Percentiles rank a stretch among this genome's conserved stretches.
phyloP scores from a whole-genome alignment of 257 asterid species.

The Solanum megistacrolobum region DNA sequence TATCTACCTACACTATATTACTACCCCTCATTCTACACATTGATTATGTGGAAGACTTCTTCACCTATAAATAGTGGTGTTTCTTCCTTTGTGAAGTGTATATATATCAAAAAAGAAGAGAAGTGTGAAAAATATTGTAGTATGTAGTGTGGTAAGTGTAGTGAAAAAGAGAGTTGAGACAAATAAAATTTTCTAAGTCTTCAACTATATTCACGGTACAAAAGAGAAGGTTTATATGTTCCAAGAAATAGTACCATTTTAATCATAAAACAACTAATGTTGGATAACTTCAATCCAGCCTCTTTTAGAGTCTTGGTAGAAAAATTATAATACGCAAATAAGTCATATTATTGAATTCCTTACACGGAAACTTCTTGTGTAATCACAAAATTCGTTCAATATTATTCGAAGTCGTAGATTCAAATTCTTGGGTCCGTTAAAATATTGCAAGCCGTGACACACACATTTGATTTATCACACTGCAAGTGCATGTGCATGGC shows the following conservation, averaged over 20 bases:
- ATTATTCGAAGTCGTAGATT: neutral
- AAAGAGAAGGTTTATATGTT: no score
- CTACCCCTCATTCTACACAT: no score
- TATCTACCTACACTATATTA: no score
- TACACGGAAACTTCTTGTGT: neutral
- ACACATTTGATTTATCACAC: neutral
- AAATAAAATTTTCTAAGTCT: no score
- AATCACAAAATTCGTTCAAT: neutral
- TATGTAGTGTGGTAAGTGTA: no score
- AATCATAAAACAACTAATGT: neutral
- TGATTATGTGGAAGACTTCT: no score
- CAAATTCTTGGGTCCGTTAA: neutral
- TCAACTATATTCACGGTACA: no score
- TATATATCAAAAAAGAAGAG: no score
- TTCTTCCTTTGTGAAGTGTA: no score
- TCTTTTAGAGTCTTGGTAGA: neutral
- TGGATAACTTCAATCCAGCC: neutral
- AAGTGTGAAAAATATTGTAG: no score
- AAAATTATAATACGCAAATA: neutral
- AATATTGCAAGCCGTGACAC: neutral
- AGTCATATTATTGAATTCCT: neutral
- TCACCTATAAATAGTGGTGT: no score
- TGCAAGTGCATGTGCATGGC: neutral
- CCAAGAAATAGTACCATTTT: neutral
- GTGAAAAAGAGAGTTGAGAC: no score